Percentiles rank a stretch among this genome's conserved stretches.
phyloP scores from a whole-genome alignment of 257 asterid genomes.

The Phtheirospermum japonicum region DNA sequence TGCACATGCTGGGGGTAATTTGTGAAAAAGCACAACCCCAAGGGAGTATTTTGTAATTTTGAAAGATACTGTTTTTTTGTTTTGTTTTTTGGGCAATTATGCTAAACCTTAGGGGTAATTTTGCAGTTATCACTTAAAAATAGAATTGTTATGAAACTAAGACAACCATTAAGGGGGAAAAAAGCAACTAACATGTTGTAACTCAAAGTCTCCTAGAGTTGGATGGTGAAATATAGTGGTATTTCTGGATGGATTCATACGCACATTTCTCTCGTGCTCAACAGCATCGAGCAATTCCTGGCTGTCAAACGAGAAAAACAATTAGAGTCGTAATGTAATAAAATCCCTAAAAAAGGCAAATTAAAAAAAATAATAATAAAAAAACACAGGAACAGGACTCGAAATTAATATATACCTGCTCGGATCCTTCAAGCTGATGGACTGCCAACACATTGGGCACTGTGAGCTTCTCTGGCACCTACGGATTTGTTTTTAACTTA shows the following conservation, averaged over 20 bases:
- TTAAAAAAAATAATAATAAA: not conserved
- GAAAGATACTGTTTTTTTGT: not conserved
- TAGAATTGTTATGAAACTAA: not conserved
- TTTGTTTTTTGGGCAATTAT: too few species aligned
- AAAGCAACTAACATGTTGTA: constrained; percentile 73
- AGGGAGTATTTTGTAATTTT: not conserved
- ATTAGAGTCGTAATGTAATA: constrained; percentile 3
- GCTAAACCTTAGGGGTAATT: not conserved
- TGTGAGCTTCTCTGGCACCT: constrained; percentile 97
- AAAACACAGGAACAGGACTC: too few species aligned
- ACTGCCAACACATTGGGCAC: constrained; percentile 97
- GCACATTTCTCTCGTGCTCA: constrained; percentile 80
- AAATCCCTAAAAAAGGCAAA: not conserved
- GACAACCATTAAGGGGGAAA: not conserved
- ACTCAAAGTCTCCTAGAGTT: constrained; percentile 87
- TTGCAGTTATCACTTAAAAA: not conserved
- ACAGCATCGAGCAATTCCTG: constrained; percentile 94
- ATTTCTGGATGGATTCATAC: constrained; percentile 85
- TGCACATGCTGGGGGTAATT: too few species aligned
- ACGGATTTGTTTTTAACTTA: constrained; percentile 4
- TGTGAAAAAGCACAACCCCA: too few species aligned
- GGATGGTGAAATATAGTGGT: constrained; percentile 92
- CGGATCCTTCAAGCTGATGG: constrained; percentile 80
- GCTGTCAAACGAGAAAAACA: constrained; percentile 43
- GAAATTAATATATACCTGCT: constrained; percentile 47